Percentiles rank a stretch among this genome's conserved stretches.
These are phyloP conservation scores for Astragalus membranaceus DNA, from an alignment of 306 rosid genomes.

Conservation along the genomic window DNA sequence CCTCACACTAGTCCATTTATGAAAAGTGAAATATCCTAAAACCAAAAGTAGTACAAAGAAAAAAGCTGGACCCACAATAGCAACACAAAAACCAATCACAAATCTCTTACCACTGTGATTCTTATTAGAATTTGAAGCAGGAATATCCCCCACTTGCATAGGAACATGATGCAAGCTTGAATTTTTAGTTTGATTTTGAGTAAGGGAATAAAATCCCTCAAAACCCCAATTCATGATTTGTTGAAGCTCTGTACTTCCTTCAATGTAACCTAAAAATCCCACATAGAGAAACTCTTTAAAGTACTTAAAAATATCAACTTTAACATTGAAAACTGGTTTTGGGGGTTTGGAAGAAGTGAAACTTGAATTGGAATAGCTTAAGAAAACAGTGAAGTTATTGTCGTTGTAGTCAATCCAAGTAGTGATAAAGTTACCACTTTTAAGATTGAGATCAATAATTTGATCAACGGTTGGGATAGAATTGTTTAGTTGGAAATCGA, in stretches of 20 bases:
- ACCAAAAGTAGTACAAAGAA: slow-evolving; percentile 32
- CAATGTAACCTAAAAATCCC: slow-evolving; percentile 64
- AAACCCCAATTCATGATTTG: slow-evolving; percentile 60
- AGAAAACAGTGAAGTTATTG: slow-evolving; percentile 35
- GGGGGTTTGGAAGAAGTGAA: slow-evolving; percentile 31
- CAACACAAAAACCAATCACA: slow-evolving; percentile 26
- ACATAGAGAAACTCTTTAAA: slow-evolving; percentile 34
- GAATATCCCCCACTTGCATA: slow-evolving; percentile 6
- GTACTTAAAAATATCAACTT: slow-evolving; percentile 39
- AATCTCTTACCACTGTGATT: slow-evolving; percentile 3
- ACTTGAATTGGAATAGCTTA: slow-evolving; percentile 26
- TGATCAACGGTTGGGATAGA: slow-evolving; percentile 36
- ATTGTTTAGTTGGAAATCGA: slow-evolving; percentile 39
- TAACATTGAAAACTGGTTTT: slow-evolving; percentile 33
- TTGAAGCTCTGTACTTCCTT: slow-evolving; percentile 73
- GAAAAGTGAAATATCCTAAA: slow-evolving; percentile 40
- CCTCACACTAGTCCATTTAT: slow-evolving; percentile 35
- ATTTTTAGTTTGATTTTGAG: not conserved
- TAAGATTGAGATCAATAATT: slow-evolving; percentile 35
- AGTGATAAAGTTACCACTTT: slow-evolving; percentile 34
- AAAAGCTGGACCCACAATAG: slow-evolving; percentile 44
- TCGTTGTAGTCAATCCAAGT: slow-evolving; percentile 66
- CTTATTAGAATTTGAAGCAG: not conserved
- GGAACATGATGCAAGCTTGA: slow-evolving; percentile 23
- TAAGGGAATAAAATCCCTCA: not conserved